These are phyloP conservation scores for Stylosanthes scabra DNA, from an alignment of 331 rosid species.

Conservation along the genomic window DNA sequence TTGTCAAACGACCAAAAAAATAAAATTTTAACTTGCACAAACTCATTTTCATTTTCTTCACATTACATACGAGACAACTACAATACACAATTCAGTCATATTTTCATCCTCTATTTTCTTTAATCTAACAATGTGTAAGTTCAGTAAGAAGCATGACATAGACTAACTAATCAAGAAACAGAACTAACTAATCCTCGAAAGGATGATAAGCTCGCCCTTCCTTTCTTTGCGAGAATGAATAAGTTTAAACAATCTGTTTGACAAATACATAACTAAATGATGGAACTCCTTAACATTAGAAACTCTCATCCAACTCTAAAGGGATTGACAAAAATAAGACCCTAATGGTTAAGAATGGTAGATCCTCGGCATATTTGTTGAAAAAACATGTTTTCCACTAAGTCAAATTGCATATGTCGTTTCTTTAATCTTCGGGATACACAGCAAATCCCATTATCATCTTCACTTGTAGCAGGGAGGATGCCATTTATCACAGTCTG, in stretches of 20 bases:
- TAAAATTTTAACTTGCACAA: no score
- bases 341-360: constrained; percentile 41
- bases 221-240: not conserved
- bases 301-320: constrained; percentile 25
- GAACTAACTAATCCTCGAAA: no score
- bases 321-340: constrained; percentile 39
- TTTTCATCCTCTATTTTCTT: not conserved
- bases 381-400: constrained; percentile 23
- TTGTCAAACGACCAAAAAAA: no score
- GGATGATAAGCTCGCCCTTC: no score
- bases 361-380: constrained; percentile 27
- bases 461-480: no score
- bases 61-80: not conserved
- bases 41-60: not conserved
- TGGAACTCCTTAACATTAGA: constrained; percentile 35
- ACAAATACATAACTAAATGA: constrained; percentile 31
- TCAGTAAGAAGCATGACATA: not conserved
- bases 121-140: not conserved
- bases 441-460: no score
- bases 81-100: not conserved
- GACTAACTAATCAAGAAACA: no score
- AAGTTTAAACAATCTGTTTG: not conserved
- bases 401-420: constrained; percentile 21
- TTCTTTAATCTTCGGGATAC: no score
- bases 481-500: not conserved